A percentile compares a stretch with the other conserved stretches of the same genome.
These are phyloP conservation scores for Herpetospermum pedunculosum DNA, from an alignment of 306 rosid species.

Conservation along the genomic window DNA sequence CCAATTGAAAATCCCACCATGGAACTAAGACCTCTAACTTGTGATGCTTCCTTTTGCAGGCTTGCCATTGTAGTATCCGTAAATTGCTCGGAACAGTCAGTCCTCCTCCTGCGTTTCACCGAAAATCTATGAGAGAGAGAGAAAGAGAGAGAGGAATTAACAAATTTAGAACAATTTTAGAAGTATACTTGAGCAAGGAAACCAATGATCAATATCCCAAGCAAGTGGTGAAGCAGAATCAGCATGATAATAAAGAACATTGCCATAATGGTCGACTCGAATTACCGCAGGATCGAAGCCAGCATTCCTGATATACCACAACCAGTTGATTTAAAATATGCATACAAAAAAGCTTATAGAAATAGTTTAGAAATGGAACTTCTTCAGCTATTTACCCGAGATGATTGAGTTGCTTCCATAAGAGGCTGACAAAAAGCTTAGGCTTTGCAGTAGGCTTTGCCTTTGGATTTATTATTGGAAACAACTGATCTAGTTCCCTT, in stretches of 20 bases:
- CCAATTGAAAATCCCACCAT: constrained; percentile 98
- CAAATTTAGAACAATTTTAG: not conserved
- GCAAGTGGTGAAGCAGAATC: constrained; percentile 93
- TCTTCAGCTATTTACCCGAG: constrained; percentile 51
- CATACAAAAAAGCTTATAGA: not conserved
- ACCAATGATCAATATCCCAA: constrained; percentile 98
- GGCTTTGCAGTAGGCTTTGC: constrained; percentile 69
- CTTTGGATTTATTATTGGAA: constrained; percentile 61
- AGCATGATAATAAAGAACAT: constrained; percentile 84
- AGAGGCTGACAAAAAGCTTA: constrained; percentile 53
- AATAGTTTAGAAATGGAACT: constrained; percentile 3
- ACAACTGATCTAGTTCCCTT: constrained; percentile 45
- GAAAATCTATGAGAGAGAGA: constrained; percentile 10
- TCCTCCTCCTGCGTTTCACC: constrained; percentile 70
- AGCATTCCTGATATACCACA: constrained; percentile 56
- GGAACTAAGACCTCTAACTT: constrained; percentile 85
- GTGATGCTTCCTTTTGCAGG: constrained; percentile 59
- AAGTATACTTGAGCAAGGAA: constrained; percentile 76
- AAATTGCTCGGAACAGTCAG: constrained; percentile 85
- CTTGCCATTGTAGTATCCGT: constrained; percentile 79
- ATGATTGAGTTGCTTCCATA: constrained; percentile 94
- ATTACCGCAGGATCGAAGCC: constrained; percentile 90
- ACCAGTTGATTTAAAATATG: not conserved
- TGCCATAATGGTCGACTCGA: constrained; percentile 77
- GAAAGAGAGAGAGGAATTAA: not conserved